phyloP scores from a whole-genome alignment of 1,284 basidiomycete genomes.

The Marasmius sp. region DNA sequence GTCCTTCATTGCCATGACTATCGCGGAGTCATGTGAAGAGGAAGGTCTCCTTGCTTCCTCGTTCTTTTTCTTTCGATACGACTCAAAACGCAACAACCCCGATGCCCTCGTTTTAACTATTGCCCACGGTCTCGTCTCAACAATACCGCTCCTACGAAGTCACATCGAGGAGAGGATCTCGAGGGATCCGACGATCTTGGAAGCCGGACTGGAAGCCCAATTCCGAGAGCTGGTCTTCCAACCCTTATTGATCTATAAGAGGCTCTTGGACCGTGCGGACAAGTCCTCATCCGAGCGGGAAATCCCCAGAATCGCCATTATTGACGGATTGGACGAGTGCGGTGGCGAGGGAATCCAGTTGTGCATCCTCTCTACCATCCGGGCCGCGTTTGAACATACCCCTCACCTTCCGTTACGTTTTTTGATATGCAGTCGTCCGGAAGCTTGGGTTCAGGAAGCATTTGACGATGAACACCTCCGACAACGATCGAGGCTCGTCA shows the following conservation, averaged over 20 bases:
- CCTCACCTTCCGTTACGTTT: slow-evolving; percentile 14
- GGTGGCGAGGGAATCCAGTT: neutral
- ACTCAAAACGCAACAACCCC: slow-evolving; percentile 1
- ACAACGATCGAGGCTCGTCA: neutral
- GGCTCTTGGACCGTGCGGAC: neutral
- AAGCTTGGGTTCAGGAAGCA: slow-evolving; percentile 13
- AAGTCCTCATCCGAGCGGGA: neutral
- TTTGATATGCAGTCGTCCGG: slow-evolving; percentile 19
- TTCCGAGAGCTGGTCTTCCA: neutral
- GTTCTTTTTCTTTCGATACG: slow-evolving; percentile 14
- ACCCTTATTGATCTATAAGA: neutral
- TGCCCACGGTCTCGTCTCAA: neutral
- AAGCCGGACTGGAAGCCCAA: neutral
- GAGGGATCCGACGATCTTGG: neutral
- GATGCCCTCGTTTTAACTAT: slow-evolving; percentile 2
- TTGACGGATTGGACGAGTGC: slow-evolving; percentile 23
- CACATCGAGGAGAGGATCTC: neutral
- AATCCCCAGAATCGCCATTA: slow-evolving; percentile 2
- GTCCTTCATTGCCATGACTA: slow-evolving; percentile 17
- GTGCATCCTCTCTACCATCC: neutral
- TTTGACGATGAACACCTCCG: slow-evolving; percentile 4
- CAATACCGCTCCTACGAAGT: neutral
- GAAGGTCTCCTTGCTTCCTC: slow-evolving; percentile 9
- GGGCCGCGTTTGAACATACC: neutral
- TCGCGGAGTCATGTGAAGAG: slow-evolving; percentile 10